These are phyloP conservation scores for Cyclotella choctawhatcheeana DNA, from an alignment of 108 stramenopile genomes.

Conservation along the genomic window DNA sequence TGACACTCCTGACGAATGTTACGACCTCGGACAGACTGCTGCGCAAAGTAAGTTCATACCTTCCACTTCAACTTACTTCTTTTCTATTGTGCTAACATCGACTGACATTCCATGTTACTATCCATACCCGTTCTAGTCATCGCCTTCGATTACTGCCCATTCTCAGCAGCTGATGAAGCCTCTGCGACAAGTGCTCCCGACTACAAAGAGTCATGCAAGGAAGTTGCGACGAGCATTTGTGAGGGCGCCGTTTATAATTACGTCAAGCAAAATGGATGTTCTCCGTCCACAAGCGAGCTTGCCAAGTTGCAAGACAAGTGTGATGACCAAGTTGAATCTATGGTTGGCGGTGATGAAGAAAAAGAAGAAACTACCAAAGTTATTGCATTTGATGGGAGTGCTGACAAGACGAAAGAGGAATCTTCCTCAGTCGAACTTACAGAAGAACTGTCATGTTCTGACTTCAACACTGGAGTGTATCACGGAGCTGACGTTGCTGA, in stretches of 20 bases:
- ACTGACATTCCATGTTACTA: neutral
- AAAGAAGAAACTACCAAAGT: neutral
- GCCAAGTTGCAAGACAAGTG: neutral
- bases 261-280: neutral
- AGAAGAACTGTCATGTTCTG: too few species aligned
- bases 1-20: slow-evolving; percentile 3
- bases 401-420: too few species aligned
- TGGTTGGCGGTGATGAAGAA: neutral
- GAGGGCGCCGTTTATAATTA: neutral
- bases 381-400: neutral
- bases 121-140: neutral
- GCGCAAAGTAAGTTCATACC: slow-evolving; percentile 1
- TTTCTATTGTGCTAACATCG: too few species aligned
- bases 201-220: neutral
- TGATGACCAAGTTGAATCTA: slow-evolving; percentile 1
- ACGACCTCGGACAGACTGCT: slow-evolving; percentile 3
- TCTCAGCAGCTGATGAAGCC: neutral
- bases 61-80: too few species aligned
- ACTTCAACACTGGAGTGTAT: too few species aligned
- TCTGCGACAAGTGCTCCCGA: neutral
- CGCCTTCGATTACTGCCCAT: slow-evolving; percentile 13
- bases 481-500: neutral
- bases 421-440: too few species aligned
- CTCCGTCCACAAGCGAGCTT: neutral
- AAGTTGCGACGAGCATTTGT: neutral